Percentiles rank a stretch among this genome's conserved stretches.
phyloP scores from a whole-genome alignment of 768 basidiomycete genomes.

The Leccinum variicolor region DNA sequence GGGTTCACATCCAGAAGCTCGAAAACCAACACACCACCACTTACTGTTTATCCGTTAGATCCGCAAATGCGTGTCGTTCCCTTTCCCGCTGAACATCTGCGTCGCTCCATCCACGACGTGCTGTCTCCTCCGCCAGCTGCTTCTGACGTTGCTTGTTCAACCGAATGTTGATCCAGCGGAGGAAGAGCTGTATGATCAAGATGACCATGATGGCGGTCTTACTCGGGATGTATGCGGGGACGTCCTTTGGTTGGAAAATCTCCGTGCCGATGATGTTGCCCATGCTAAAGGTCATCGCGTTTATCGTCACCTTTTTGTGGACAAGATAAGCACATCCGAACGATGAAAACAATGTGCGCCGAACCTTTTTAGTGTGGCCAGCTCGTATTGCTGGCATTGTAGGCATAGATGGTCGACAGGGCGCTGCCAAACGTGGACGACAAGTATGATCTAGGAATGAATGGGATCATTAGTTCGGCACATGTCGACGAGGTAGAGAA shows the following conservation, averaged over 20 bases:
- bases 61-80: constrained; percentile 58
- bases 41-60: constrained; percentile 62
- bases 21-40: constrained; percentile 17
- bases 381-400: constrained; percentile 62
- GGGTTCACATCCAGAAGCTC: neutral
- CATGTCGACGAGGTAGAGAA: neutral
- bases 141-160: constrained; percentile 48
- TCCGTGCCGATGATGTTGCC: constrained; percentile 64
- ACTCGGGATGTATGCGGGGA: constrained; percentile 61
- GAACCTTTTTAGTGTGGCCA: constrained; percentile 63
- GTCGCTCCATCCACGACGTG: constrained; percentile 51
- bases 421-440: constrained; percentile 56
- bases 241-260: constrained; percentile 61
- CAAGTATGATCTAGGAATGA: constrained; percentile 40
- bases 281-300: constrained; percentile 56
- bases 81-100: constrained; percentile 55
- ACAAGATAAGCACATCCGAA: neutral
- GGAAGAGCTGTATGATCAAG: constrained; percentile 46
- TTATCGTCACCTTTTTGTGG: constrained; percentile 46
- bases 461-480: neutral
- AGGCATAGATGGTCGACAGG: constrained; percentile 58
- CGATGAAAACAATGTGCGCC: too few relatives aligned
- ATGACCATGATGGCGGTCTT: constrained; percentile 65
- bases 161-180: constrained; percentile 53
- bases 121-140: constrained; percentile 42